These are phyloP conservation scores for Sporothrix dimorphospora DNA, from an alignment of 2,329 filamentous ascomycete species.

Conservation along the genomic window DNA sequence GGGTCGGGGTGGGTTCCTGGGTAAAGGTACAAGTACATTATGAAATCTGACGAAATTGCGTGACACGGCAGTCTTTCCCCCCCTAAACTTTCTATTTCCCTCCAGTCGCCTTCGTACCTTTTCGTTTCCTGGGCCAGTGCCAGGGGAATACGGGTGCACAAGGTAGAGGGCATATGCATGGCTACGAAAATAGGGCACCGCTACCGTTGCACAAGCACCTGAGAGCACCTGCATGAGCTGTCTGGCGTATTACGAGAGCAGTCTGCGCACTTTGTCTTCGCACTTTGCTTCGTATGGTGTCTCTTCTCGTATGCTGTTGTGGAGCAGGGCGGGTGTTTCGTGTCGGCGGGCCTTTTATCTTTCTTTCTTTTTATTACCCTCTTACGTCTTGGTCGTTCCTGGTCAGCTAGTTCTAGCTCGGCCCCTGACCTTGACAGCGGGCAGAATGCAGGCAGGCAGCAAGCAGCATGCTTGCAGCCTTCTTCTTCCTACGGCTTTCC, in stretches of 20 bases:
- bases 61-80: background rate
- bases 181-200: slow-evolving; percentile 7
- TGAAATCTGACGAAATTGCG: slow-evolving; percentile 9
- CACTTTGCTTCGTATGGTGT: background rate
- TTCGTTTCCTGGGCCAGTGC: background rate
- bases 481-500: background rate
- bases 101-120: background rate
- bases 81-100: background rate
- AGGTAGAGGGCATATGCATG: slow-evolving; percentile 16
- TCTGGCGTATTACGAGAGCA: background rate
- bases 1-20: background rate
- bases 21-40: background rate
- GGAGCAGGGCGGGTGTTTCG: background rate
- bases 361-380: background rate
- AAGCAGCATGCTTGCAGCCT: background rate
- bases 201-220: slow-evolving; percentile 8
- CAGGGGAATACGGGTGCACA: background rate
- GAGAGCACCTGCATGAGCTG: background rate
- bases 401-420: background rate
- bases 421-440: slow-evolving; percentile 20
- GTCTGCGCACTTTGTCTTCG: background rate
- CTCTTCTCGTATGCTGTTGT: slow-evolving; percentile 24
- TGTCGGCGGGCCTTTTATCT: background rate
- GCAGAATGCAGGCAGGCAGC: background rate
- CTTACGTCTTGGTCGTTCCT: background rate